These are phyloP conservation scores for Yarrowia galli DNA, from an alignment of 1,139 yeast genomes.

Conservation along the genomic window DNA sequence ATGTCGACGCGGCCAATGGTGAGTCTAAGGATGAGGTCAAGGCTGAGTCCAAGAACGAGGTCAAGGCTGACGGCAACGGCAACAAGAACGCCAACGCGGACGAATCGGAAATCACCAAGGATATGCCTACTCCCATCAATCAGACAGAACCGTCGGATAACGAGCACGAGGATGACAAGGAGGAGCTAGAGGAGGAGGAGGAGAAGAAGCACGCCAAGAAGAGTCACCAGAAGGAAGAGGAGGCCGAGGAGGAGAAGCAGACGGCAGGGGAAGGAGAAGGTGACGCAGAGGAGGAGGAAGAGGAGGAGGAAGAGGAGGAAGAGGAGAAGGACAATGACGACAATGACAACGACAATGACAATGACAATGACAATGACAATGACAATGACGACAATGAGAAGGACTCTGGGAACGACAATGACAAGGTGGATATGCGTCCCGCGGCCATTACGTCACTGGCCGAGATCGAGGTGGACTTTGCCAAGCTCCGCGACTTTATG, in stretches of 20 bases:
- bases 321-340: slow-evolving; percentile 60
- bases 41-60: not conserved
- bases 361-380: slow-evolving; percentile 42
- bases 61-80: too few relatives aligned
- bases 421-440: slow-evolving; percentile 59
- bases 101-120: not conserved
- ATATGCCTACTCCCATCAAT: slow-evolving; percentile 2
- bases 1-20: slow-evolving; percentile 7
- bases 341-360: slow-evolving; percentile 52
- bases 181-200: slow-evolving; percentile 30
- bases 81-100: too few relatives aligned
- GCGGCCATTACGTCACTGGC: slow-evolving; percentile 75
- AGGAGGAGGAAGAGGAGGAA: slow-evolving; percentile 39
- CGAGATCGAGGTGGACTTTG: slow-evolving; percentile 83
- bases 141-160: slow-evolving; percentile 24
- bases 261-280: not conserved
- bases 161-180: slow-evolving; percentile 8
- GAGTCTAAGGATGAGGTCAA: not conserved
- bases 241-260: not conserved
- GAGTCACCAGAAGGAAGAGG: not conserved
- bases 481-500: slow-evolving; percentile 74
- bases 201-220: not conserved
- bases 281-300: slow-evolving; percentile 43
- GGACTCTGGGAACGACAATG: slow-evolving; percentile 47
- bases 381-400: slow-evolving; percentile 42